Base-by-base conservation (phyloP, 768 basidiomycete species). In the Trametes cubensis region DNA sequence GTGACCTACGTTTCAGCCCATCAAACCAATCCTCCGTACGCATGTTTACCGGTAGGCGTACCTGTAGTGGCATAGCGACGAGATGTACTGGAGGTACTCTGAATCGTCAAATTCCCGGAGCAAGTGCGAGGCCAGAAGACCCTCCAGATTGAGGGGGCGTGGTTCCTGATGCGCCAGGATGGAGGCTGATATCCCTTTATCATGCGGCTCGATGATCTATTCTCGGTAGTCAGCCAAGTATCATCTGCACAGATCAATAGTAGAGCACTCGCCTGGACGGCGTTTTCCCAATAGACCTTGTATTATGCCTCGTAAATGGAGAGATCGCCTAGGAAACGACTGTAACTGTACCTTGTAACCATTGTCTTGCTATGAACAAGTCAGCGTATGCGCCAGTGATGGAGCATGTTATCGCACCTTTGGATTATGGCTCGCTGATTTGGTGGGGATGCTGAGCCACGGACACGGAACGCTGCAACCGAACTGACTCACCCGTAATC, bases 251-350 rank as follows among this genome's bases (percentile, higher is more conserved):
- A 6, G 45, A 20, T 11, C 48, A 59, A 34, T 34, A 11, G 26
- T 26, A 18, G 11, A 34, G 23, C 26, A 18, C 38, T 70, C 30
- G 91, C 91, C 78, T 94, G 92, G 0, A 93, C 88, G 0, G 83
- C 90, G 68, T 94, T 94, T 72, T 92, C 89, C 92, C 92, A 94
- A 67, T 94, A 94, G 20, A 93, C 91, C 90, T 92, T 14, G 20
- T 20, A 5, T 17, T 26, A 8, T 26, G 14, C 26, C 14, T 17
- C 14, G 48, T 49, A 14, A 23, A 11, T 49, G 18, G 25, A 44
- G 23, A 7, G 6, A 14, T 4, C 13, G 61, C 25, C 11, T 6
- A 17, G n/a, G 45, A 13, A 38, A 3, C 17, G n/a, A 6, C 23
- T 23, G 45, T 17, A 0, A 20, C 15, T 69, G 60, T 49, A 86